Evolutionary conservation across 768 basidiomycete genomes (phyloP).

Genomic region (Sistotremastrum suecicum): DNA sequence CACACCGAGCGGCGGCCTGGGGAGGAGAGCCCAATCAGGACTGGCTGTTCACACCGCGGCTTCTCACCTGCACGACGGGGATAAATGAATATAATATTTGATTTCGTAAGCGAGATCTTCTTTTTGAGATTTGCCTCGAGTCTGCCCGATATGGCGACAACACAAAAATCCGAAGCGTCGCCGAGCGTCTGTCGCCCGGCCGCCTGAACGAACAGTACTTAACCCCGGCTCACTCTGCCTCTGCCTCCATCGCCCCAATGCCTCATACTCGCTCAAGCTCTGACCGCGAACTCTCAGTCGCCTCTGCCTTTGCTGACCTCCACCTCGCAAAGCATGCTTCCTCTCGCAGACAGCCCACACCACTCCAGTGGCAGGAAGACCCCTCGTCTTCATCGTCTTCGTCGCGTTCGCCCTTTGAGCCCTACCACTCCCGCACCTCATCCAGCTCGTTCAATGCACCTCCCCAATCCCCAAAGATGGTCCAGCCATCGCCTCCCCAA

Average conservation of each 20-base stretch:
- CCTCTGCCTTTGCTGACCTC: constrained; percentile 41
- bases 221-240: constrained; percentile 29
- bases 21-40: too few species aligned
- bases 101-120: constrained; percentile 13
- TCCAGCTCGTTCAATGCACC: constrained; percentile 59
- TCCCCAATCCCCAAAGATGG: constrained; percentile 19
- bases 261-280: not conserved
- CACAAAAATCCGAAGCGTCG: too few species aligned
- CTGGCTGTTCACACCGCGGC: constrained; percentile 4
- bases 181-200: constrained; percentile 6
- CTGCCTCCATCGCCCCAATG: constrained; percentile 25
- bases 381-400: constrained; percentile 26
- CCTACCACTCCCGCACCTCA: constrained; percentile 32
- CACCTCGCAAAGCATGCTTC: constrained; percentile 54
- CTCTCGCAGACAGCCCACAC: constrained; percentile 34
- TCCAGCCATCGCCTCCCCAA: constrained; percentile 6
- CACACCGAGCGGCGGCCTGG: too few species aligned
- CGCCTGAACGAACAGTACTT: constrained; percentile 20
- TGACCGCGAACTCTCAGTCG: not conserved
- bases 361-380: constrained; percentile 20
- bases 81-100: constrained; percentile 15
- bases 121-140: constrained; percentile 11
- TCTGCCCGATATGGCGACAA: constrained; percentile 4
- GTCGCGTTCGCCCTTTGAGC: constrained; percentile 21
- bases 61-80: constrained; percentile 11